Percentiles rank a stretch among this genome's conserved stretches.
These are phyloP conservation scores for Penicillium occitanis DNA, from an alignment of 2,329 filamentous ascomycete genomes.

Conservation along the genomic window DNA sequence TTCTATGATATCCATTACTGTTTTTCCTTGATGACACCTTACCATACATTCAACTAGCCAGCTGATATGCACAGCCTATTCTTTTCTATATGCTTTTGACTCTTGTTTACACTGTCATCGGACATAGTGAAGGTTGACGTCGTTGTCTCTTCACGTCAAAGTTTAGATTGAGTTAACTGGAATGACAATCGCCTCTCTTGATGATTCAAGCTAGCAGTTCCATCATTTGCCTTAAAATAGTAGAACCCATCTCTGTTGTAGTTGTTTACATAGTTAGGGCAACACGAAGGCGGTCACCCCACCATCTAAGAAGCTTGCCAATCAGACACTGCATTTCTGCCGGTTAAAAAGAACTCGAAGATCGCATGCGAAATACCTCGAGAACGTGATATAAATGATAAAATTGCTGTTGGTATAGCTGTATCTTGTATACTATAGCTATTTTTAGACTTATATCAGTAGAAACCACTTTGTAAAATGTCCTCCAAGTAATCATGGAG, in stretches of 20 bases:
- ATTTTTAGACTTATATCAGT: no score
- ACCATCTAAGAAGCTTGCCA: background rate
- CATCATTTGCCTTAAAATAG: background rate
- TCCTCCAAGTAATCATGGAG: background rate
- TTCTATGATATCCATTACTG: slow-evolving; percentile 18
- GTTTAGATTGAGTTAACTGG: background rate
- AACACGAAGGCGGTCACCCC: slow-evolving; percentile 1
- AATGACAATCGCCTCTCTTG: background rate
- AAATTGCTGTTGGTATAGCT: background rate
- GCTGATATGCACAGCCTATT: background rate
- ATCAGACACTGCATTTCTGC: background rate
- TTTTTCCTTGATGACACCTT: background rate
- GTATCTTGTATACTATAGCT: background rate
- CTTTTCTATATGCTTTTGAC: background rate
- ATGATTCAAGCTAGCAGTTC: background rate
- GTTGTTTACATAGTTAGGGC: background rate
- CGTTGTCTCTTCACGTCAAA: background rate
- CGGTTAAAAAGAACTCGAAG: background rate
- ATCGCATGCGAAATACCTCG: background rate
- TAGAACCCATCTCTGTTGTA: background rate
- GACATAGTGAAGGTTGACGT: background rate
- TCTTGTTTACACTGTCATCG: no score
- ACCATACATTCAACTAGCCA: background rate
- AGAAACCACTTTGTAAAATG: no score
- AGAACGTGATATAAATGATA: background rate